Evolutionary conservation across 306 rosid genomes (phyloP).

Genomic region (Astragalus glycyphyllos): DNA sequence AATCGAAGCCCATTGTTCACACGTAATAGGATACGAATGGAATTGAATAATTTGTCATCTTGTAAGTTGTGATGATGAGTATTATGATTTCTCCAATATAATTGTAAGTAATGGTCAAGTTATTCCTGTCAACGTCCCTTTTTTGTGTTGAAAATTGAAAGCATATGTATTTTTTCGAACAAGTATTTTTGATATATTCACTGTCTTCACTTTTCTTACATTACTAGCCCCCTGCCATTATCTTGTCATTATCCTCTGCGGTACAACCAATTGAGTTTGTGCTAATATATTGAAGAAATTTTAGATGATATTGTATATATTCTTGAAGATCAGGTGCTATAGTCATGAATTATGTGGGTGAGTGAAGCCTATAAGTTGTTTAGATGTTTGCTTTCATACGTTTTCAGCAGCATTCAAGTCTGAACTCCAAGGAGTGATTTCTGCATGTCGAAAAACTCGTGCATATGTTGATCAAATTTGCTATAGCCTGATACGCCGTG

Average conservation of each 20-base stretch:
- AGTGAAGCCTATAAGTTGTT: conserved; percentile 26
- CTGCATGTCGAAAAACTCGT: conserved; percentile 75
- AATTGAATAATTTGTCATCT: conserved; percentile 60
- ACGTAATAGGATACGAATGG: conserved; percentile 85
- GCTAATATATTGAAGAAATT: neutral
- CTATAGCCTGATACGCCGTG: conserved; percentile 51
- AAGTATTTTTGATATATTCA: too few relatives aligned
- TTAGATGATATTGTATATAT: neutral
- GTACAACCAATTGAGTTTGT: neutral
- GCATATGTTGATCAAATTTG: conserved; percentile 65
- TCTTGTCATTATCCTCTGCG: too few relatives aligned
- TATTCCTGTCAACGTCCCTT: neutral
- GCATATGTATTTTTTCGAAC: too few relatives aligned
- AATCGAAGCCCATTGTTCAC: conserved; percentile 74
- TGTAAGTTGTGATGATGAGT: conserved; percentile 56
- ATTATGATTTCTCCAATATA: conserved; percentile 8
- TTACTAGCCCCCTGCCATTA: too few relatives aligned
- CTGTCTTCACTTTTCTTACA: too few relatives aligned
- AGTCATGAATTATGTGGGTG: conserved; percentile 19
- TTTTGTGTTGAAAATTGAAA: neutral
- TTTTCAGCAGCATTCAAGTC: conserved; percentile 70
- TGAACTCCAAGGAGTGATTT: conserved; percentile 81
- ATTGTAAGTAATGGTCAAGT: neutral
- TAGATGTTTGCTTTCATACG: conserved; percentile 31
- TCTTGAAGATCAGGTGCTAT: conserved; percentile 29